Evolutionary conservation across 2,329 filamentous ascomycete species (phyloP).

Genomic region (Pseudogymnoascus pannorum): DNA sequence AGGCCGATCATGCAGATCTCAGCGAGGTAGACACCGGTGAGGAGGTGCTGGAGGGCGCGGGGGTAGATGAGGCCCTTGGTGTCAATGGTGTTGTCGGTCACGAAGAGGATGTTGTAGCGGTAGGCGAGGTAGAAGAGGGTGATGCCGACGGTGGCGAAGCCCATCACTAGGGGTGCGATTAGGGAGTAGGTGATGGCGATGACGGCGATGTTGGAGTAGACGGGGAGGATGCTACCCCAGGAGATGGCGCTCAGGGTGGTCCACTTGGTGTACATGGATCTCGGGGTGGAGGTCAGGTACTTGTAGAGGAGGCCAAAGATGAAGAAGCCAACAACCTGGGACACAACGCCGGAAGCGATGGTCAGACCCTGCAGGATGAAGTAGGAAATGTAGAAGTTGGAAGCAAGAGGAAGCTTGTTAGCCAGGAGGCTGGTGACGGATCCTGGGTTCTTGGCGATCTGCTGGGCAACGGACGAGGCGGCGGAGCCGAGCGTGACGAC

Average conservation of each 20-base stretch:
- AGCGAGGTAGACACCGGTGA: constrained; percentile 75
- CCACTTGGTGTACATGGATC: constrained; percentile 75
- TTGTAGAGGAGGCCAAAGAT: constrained; percentile 69
- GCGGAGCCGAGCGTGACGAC: constrained; percentile 77
- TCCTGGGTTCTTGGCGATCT: constrained; percentile 57
- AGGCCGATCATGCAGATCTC: constrained; percentile 79
- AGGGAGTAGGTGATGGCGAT: constrained; percentile 80
- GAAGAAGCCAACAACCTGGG: constrained; percentile 68
- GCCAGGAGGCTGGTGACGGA: constrained; percentile 60
- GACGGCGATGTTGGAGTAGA: constrained; percentile 73
- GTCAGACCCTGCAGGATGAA: constrained; percentile 87
- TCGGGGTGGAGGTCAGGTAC: constrained; percentile 68
- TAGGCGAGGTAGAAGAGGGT: constrained; percentile 79
- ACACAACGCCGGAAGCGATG: constrained; percentile 64
- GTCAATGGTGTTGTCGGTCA: constrained; percentile 73
- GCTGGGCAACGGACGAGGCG: constrained; percentile 59
- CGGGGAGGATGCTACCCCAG: constrained; percentile 77
- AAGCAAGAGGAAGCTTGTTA: constrained; percentile 67
- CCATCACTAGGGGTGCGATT: constrained; percentile 77
- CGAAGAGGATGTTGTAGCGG: constrained; percentile 85
- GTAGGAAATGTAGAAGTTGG: constrained; percentile 94
- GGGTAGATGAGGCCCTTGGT: constrained; percentile 84
- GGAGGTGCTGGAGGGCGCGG: constrained; percentile 77
- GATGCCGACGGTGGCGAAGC: constrained; percentile 73
- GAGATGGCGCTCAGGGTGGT: constrained; percentile 63